Conservation (phyloP, 78 protist species). For the Guillardia theta region DNA sequence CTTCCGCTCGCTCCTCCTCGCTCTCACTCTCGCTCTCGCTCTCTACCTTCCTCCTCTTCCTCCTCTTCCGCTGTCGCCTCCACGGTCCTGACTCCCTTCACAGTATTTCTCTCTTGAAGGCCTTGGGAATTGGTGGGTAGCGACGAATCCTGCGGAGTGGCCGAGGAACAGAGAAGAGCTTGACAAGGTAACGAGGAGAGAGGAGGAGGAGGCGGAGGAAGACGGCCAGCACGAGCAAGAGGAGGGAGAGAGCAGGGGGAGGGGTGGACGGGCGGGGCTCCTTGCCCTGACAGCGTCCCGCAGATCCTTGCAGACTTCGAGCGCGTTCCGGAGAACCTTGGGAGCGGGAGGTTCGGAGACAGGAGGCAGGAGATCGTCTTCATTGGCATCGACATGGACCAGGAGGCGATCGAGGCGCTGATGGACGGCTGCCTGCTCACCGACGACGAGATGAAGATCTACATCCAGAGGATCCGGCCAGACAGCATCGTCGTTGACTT, state of each 20-base stretch:
- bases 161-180: not conserved
- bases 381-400: not conserved
- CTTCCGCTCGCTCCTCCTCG: not conserved
- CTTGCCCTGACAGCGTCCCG: not conserved
- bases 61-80: not conserved
- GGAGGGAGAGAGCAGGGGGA: too few relatives aligned
- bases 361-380: constrained; percentile 10
- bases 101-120: not conserved
- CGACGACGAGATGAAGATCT: not conserved
- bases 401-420: constrained; percentile 38
- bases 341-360: not conserved
- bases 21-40: not conserved
- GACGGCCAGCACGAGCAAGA: too few relatives aligned
- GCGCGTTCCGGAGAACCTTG: not conserved
- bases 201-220: too few relatives aligned
- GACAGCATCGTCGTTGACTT: not conserved
- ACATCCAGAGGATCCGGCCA: not conserved
- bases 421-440: not conserved
- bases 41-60: not conserved
- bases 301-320: not conserved
- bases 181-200: too few relatives aligned
- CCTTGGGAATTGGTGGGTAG: not conserved
- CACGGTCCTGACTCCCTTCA: not conserved
- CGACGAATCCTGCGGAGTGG: not conserved
- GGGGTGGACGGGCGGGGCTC: too few relatives aligned